phyloP scores from a whole-genome alignment of 768 basidiomycete species.

The Rhodotorula graminis region DNA sequence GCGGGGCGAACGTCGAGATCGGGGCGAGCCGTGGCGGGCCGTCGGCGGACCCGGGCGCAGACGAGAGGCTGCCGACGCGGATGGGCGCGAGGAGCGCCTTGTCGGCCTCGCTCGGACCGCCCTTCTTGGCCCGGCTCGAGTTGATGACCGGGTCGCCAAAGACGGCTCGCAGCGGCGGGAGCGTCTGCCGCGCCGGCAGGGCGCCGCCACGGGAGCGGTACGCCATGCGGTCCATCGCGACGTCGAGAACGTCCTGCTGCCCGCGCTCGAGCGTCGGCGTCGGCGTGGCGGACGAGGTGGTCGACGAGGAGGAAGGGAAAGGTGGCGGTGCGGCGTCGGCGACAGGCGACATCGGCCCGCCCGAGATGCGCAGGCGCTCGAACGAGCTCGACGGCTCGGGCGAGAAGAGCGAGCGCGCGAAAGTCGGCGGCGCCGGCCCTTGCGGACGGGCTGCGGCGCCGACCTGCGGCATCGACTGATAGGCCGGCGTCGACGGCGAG shows the following conservation, averaged over 20 bases:
- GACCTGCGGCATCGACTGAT: background rate
- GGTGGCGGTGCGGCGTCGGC: background rate
- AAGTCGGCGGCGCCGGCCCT: background rate
- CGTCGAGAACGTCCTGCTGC: slow-evolving; percentile 27
- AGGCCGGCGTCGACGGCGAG: background rate
- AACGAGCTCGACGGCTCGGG: slow-evolving; percentile 30
- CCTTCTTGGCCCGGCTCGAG: background rate
- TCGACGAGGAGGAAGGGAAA: background rate
- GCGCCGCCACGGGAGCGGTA: slow-evolving; percentile 6
- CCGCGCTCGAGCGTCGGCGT: background rate
- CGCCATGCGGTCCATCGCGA: slow-evolving; percentile 30
- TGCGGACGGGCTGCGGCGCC: background rate
- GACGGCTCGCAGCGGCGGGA: slow-evolving; percentile 29
- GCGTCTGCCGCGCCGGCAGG: slow-evolving; percentile 18
- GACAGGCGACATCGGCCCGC: background rate
- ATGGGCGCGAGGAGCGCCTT: slow-evolving; percentile 33
- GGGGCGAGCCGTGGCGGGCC: slow-evolving; percentile 15
- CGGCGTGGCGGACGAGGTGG: background rate
- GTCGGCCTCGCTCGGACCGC: slow-evolving; percentile 28
- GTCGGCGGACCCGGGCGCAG: background rate
- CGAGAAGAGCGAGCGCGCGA: slow-evolving; percentile 18
- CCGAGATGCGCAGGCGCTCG: slow-evolving; percentile 33
- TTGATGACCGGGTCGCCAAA: slow-evolving; percentile 9
- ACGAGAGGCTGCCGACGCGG: background rate
- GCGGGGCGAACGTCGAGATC: slow-evolving; percentile 20